Evolutionary conservation across 768 basidiomycete genomes (phyloP), one percentile per base, ranked within the genome.

Genomic region (Candolleomyces aberdarensis): DNA sequence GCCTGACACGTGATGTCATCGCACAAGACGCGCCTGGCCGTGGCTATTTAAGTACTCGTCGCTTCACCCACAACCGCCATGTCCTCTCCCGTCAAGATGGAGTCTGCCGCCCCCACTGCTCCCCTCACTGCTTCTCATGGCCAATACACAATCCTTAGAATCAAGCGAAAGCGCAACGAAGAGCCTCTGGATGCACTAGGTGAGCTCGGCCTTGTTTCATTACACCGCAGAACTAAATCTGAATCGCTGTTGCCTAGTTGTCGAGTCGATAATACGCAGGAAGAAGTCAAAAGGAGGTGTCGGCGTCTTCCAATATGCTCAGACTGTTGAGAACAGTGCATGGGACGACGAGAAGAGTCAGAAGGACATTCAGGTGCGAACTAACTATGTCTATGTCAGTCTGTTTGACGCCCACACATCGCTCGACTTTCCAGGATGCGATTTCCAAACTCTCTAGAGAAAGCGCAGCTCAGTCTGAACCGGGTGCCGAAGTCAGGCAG

Each of bases 111-210:
- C 26, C 26, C 26, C 26, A 26, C 26, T 26, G 26, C 26, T 26
- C 26, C 26, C 3, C 26, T 3, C 26, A 26, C 26, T 26, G 26
- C 26, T 26, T 3, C 26, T 3, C 26, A 26, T 26, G 26, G 26
- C 26, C 26, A 26, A 26, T 26, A 26, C 26, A 89, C 91, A 0
- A 87, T 93, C 66, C 72, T 93, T 36, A 84, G 92, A 36, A 91
- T 93, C 72, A 93, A 93, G 71, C 82, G 91, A 39, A 92, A 92
- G 68, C 80, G 92, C 22, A 88, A 83, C 40, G 91, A 93, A 65
- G 91, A 92, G 67, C 89, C 91, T 40, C 76, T 92, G 51, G 91
- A 93, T 74, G 91, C 88, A 40, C 78, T 93, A 64, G 88, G 91
- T 88, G 75, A 66, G 78, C 71, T 48, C 19, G 40, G 44, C 17